Base-by-base conservation (phyloP, 768 basidiomycete genomes). In the Leucosporidium yakuticum region DNA sequence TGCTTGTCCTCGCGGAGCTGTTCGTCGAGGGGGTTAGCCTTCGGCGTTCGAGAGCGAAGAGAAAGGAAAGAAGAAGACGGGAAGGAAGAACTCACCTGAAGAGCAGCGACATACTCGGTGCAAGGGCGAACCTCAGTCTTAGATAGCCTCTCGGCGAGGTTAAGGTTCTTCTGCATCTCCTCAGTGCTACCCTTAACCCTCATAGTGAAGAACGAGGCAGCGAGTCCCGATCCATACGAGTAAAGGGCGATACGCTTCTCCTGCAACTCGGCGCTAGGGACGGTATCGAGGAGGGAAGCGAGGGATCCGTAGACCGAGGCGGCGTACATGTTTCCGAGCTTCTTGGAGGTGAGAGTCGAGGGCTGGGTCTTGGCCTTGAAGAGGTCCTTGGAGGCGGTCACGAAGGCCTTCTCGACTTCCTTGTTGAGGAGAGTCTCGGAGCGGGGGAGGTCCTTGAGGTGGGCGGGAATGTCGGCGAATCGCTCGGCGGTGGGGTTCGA, bases 311-410 rank as follows among this genome's bases (percentile, higher is more conserved):
- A 98, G 17, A 99, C 83, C 21, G 91, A 94, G 20, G 88, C 96
- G 19, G 96, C 95, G 84, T 99, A 97, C 88, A 93, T 95, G 86
- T 99, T 98, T 20, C 96, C 96, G 72, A 95, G 85, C 55, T 93
- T 87, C 77, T 86, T 85, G 32, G 93, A 91, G 81, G 88, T 89
- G 64, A 87, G 85, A 86, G 95, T 93, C 31, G 83, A 84, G 12
- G 91, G 89, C 71, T 85, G 85, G 25, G 92, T 88, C 76, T 87
- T 87, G 70, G 83, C 80, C 67, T 84, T 83, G 80, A 91, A 96
- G 25, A 84, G 83, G 12, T 83, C 79, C 77, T 92, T 91, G 64
- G 88, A 87, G 65, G 87, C 81, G n/a, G 79, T 80, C 59, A 96
- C 85, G 81, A 99, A 96, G 11, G 88, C 86, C 84, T 97, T 97